Conservation (phyloP, 345 rosid species). For the Balakata baccata region DNA sequence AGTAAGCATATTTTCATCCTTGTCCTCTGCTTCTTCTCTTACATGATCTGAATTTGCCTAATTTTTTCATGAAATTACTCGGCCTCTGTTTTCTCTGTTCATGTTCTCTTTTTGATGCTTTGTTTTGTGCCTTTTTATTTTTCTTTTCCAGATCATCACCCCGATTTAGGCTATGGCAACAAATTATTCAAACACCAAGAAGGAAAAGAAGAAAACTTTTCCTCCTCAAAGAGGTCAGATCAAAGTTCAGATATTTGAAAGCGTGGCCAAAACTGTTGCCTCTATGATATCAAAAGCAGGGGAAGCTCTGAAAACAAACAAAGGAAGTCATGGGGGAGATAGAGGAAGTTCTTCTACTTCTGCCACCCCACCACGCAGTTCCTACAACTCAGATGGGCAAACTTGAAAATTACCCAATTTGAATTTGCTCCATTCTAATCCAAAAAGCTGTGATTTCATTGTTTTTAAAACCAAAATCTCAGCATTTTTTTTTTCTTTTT, state of each 20-base stretch:
- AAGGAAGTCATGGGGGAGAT: constrained; percentile 5
- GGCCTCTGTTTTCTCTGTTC: too few species aligned
- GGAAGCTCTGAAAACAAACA: neutral
- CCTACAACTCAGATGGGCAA: constrained; percentile 11
- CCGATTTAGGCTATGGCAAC: constrained; percentile 12
- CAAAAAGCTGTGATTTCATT: neutral
- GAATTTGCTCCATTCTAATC: neutral
- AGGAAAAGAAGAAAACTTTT: neutral
- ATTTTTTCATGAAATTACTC: too few species aligned
- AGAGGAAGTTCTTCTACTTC: constrained; percentile 5
- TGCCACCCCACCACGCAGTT: constrained; percentile 22
- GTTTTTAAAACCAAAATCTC: neutral
- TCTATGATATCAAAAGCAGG: constrained; percentile 15
- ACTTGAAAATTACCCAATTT: neutral
- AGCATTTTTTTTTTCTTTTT: neutral
- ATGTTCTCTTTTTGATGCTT: too few species aligned
- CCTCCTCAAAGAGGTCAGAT: constrained; percentile 42
- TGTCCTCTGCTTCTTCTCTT: too few species aligned
- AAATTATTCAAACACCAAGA: constrained; percentile 8
- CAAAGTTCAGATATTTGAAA: constrained; percentile 37
- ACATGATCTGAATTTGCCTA: too few species aligned
- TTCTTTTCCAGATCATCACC: neutral
- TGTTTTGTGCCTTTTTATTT: neutral
- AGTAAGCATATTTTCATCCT: too few species aligned
- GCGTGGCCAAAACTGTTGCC: constrained; percentile 15